Conservation (phyloP, 2,329 filamentous ascomycete genomes). For the Ambrosiella xylebori region DNA sequence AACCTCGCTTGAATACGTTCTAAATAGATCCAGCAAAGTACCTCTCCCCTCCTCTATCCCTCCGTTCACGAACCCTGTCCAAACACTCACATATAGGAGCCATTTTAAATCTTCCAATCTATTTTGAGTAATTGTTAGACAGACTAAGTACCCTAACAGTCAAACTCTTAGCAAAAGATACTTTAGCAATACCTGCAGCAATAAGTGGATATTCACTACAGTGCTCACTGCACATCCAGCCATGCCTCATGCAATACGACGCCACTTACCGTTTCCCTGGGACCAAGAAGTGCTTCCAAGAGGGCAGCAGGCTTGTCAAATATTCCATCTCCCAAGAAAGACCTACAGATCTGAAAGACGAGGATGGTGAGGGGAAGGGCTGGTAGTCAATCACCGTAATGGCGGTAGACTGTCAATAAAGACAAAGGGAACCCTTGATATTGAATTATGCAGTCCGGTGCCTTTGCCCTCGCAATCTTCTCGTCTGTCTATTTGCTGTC, state of each 20-base stretch:
- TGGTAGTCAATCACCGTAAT: background rate
- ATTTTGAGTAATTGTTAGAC: no score
- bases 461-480: slow-evolving; percentile 5
- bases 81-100: background rate
- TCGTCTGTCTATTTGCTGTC: no score
- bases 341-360: background rate
- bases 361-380: background rate
- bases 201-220: background rate
- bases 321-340: background rate
- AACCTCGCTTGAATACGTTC: background rate
- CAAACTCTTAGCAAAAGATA: no score
- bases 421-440: slow-evolving; percentile 7
- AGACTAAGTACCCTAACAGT: no score
- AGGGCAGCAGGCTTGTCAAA: background rate
- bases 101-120: no score
- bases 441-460: slow-evolving; percentile 5
- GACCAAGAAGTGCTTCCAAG: background rate
- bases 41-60: background rate
- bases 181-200: background rate
- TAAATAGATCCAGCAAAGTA: background rate
- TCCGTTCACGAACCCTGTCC: background rate
- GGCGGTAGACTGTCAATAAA: background rate
- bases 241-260: background rate
- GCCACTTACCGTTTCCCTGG: slow-evolving; percentile 1
- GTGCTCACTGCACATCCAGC: background rate